Evolutionary conservation across 371 early-diverging fungal genomes (phyloP).

Genomic region (Mortierella sp.): DNA sequence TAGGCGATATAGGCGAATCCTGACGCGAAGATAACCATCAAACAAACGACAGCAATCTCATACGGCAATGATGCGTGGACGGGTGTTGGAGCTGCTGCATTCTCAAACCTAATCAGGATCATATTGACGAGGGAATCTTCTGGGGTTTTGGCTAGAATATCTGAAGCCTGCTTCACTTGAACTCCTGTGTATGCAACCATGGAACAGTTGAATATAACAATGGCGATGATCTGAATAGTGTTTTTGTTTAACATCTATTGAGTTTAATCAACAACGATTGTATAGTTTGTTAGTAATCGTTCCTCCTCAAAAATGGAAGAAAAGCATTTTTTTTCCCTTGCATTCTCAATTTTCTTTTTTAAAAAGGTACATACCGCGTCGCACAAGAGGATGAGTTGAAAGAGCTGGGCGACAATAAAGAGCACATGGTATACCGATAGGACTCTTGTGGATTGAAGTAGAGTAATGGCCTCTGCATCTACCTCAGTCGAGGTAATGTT

Average conservation of each 20-base stretch:
- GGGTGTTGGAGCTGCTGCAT: conserved; percentile 21
- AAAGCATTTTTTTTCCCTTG: background rate
- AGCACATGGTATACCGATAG: conserved; percentile 59
- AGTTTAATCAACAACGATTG: background rate
- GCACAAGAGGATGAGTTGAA: conserved; percentile 57
- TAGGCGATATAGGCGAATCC: conserved; percentile 59
- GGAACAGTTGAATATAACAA: conserved; percentile 56
- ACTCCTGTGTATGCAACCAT: conserved; percentile 57
- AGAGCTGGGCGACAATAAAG: conserved; percentile 59
- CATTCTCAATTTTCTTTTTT: background rate
- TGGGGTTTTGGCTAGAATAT: conserved; percentile 42
- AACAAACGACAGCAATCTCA: conserved; percentile 50
- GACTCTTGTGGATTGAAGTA: conserved; percentile 31
- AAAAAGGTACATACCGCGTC: conserved; percentile 56
- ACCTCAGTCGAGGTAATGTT: background rate
- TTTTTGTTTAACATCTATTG: conserved; percentile 58
- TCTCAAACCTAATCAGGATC: conserved; percentile 19
- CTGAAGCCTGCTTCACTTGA: conserved; percentile 53
- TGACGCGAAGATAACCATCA: conserved; percentile 52
- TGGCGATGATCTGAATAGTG: conserved; percentile 60
- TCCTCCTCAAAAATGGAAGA: too few species aligned
- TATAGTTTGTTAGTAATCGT: background rate
- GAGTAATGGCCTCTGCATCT: background rate
- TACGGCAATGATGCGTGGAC: conserved; percentile 49
- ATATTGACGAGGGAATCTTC: conserved; percentile 23